Conservation (phyloP, 2,329 filamentous ascomycete genomes). For the Colletotrichum cuscutae region DNA sequence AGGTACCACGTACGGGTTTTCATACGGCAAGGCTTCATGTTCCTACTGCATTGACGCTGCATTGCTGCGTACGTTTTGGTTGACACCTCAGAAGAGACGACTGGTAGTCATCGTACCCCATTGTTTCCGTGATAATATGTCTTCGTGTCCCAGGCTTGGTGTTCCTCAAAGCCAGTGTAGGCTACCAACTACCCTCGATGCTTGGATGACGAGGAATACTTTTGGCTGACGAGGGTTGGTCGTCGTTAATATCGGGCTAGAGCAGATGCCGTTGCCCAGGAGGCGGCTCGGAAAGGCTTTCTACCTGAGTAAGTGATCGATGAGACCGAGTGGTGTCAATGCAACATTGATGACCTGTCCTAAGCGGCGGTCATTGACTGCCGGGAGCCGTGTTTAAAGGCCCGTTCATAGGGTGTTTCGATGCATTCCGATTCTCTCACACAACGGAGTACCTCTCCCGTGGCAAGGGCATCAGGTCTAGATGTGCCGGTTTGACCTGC, state of each 20-base stretch:
- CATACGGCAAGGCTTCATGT: conserved; percentile 50
- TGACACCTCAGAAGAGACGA: conserved; percentile 27
- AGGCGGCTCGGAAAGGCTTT: too few species aligned
- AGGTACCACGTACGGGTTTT: conserved; percentile 48
- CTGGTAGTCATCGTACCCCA: conserved; percentile 1
- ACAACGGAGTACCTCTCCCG: background rate
- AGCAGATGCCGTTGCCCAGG: too few species aligned
- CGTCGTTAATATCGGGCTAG: too few species aligned
- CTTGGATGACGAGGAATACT: too few species aligned
- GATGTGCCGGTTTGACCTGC: background rate
- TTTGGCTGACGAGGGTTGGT: too few species aligned
- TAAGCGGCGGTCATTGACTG: background rate
- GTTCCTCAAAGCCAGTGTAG: background rate
- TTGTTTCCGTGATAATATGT: background rate
- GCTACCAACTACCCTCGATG: too few species aligned
- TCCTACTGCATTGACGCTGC: conserved; percentile 46
- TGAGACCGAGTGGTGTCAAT: background rate
- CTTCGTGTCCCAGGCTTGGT: background rate
- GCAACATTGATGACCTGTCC: background rate
- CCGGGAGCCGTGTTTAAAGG: background rate
- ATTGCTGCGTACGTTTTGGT: conserved; percentile 37
- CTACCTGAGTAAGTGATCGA: too few species aligned
- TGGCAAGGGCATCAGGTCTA: background rate
- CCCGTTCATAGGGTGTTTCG: background rate
- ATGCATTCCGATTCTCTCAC: background rate